phyloP scores from a whole-genome alignment of 108 stramenopile species.

The Nitzschia inconspicua region DNA sequence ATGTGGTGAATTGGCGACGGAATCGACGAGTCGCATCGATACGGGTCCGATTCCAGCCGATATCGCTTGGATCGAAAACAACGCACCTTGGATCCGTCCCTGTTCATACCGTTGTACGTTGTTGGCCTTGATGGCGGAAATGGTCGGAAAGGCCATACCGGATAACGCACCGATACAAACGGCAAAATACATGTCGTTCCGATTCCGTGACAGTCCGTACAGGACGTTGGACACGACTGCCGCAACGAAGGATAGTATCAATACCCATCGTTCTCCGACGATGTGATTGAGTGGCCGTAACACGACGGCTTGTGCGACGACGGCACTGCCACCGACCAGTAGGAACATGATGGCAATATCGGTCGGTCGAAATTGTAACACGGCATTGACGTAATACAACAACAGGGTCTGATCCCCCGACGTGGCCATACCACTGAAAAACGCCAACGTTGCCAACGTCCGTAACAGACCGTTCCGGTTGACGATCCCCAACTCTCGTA shows the following conservation, averaged over 20 bases:
- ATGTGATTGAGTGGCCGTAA: conserved; percentile 67
- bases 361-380: conserved; percentile 50
- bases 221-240: conserved; percentile 46
- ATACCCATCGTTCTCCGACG: conserved; percentile 63
- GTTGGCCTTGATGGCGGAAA: conserved; percentile 82
- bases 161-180: conserved; percentile 44
- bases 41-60: conserved; percentile 74
- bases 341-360: conserved; percentile 72
- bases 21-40: conserved; percentile 52
- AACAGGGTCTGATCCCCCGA: conserved; percentile 69
- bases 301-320: conserved; percentile 66
- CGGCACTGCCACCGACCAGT: conserved; percentile 60
- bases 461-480: conserved; percentile 80
- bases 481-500: conserved; percentile 68
- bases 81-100: conserved; percentile 84
- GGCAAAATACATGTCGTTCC: conserved; percentile 57
- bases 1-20: no score
- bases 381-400: conserved; percentile 79
- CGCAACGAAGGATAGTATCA: conserved; percentile 56
- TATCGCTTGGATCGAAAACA: conserved; percentile 71
- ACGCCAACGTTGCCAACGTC: conserved; percentile 62
- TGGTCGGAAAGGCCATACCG: conserved; percentile 81
- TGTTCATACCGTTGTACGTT: conserved; percentile 76
- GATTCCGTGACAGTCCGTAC: conserved; percentile 61
- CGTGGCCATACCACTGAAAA: conserved; percentile 68